Conservation (phyloP, 768 basidiomycete genomes). For the Serendipita indica region DNA sequence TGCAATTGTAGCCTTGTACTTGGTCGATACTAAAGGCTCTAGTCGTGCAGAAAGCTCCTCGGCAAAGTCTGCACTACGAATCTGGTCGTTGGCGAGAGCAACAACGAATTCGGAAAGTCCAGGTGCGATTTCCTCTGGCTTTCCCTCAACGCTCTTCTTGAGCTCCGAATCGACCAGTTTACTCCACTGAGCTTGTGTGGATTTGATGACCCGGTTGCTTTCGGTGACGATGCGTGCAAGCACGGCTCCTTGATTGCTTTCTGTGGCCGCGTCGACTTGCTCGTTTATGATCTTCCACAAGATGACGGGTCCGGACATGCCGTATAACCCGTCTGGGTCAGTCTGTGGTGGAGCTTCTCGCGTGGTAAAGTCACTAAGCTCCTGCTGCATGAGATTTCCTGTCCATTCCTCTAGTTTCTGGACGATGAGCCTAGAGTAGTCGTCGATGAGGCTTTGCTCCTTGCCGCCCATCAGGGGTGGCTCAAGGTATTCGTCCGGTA, state of each 20-base stretch:
- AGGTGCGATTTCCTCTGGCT: conserved; percentile 71
- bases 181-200: conserved; percentile 78
- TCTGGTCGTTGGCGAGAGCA: conserved; percentile 93
- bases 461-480: conserved; percentile 91
- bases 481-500: conserved; percentile 65
- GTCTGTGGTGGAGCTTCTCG: conserved; percentile 78
- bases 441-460: conserved; percentile 85
- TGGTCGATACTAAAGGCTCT: conserved; percentile 84
- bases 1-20: conserved; percentile 70
- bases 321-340: conserved; percentile 79
- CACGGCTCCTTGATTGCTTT: conserved; percentile 90
- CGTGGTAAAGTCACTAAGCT: conserved; percentile 67
- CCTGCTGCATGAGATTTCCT: conserved; percentile 81
- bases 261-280: conserved; percentile 85
- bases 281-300: conserved; percentile 98
- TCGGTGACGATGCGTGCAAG: conserved; percentile 83
- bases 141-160: conserved; percentile 65
- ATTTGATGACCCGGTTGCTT: conserved; percentile 74
- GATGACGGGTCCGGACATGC: conserved; percentile 83
- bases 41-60: conserved; percentile 74
- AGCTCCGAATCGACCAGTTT: conserved; percentile 69
- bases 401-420: conserved; percentile 97
- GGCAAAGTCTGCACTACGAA: conserved; percentile 88
- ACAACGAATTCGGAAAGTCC: conserved; percentile 94
- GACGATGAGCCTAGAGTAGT: conserved; percentile 86